Base-by-base conservation (phyloP, 2,329 filamentous ascomycete genomes). In the Verticillium longisporum region DNA sequence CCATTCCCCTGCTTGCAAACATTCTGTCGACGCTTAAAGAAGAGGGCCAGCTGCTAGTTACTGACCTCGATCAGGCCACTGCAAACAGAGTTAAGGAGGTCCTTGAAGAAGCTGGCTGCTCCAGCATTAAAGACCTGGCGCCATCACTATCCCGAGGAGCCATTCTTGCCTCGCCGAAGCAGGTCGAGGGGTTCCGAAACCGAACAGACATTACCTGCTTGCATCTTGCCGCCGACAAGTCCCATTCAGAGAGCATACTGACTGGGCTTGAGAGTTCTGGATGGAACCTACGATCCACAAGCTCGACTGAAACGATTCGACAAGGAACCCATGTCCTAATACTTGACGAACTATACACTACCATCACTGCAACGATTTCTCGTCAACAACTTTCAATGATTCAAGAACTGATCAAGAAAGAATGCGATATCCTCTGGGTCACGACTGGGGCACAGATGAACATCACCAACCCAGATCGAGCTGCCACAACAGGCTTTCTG, bases 401-500 rank as follows among this genome's bases (percentile, higher is more conserved):
- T 6, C 67, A 72, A 60, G 37, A 54, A 1, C 64, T 72, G 6
- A 57, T 67, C 34, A 33, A 36, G n/a, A 56, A 54, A 7, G 61
- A 61, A 9, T 61, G 58, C 11, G 62, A 59, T 10, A 21, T 72
- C 4, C 62, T 70, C 32, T 73, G 70, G 69, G 68, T 72, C 0
- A 71, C 68, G 3, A 62, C 62, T 53, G 68, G 66, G 4, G 63
- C 61, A 2, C 70, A 69, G 58, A 50, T 37, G 7, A 38, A 18
- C 11, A 68, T 69, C 11, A 69, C 60, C 11, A 55, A 68, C 18
- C 71, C 68, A 0, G 61, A 65, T 18, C 61, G 37, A 7, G 70
- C 68, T 1, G 57, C 57, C 55, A 58, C 45, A 10, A 54, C 36
- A 10, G 61, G 61, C 6, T 26, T 60, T 15, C 21, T 38, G 10